A percentile compares a stretch with the other conserved stretches of the same genome.
phyloP scores from a whole-genome alignment of 169 alveolate species.

The Cryptosporidium sp. region DNA sequence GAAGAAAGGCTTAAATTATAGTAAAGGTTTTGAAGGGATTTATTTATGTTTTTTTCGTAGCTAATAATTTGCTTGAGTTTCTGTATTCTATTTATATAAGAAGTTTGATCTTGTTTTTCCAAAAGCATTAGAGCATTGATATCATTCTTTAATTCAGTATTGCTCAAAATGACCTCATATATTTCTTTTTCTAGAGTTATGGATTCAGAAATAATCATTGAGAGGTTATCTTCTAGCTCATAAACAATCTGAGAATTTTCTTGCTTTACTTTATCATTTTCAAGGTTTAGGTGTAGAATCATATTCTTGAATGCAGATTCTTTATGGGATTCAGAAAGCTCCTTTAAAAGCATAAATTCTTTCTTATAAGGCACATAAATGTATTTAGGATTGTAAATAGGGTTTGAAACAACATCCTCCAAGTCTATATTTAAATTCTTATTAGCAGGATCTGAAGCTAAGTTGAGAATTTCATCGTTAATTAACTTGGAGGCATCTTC shows the following conservation, averaged over 20 bases:
- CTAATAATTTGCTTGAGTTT: slow-evolving; percentile 67
- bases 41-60: slow-evolving; percentile 76
- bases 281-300: slow-evolving; percentile 28
- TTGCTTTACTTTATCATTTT: slow-evolving; percentile 47
- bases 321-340: slow-evolving; percentile 58
- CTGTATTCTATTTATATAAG: slow-evolving; percentile 62
- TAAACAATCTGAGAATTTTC: slow-evolving; percentile 57
- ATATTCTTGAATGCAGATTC: slow-evolving; percentile 69
- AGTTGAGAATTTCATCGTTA: slow-evolving; percentile 5
- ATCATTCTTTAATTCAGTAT: slow-evolving; percentile 51
- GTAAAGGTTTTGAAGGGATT: slow-evolving; percentile 76
- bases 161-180: slow-evolving; percentile 25
- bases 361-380: slow-evolving; percentile 77
- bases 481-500: slow-evolving; percentile 13
- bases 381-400: slow-evolving; percentile 46
- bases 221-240: slow-evolving; percentile 66
- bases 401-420: not conserved
- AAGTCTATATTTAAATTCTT: not conserved
- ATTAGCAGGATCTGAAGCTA: not conserved
- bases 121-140: slow-evolving; percentile 60
- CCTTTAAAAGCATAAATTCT: slow-evolving; percentile 35
- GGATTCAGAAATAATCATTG: slow-evolving; percentile 9
- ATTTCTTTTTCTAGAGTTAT: slow-evolving; percentile 58
- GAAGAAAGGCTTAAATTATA: slow-evolving; percentile 3
- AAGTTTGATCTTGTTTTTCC: slow-evolving; percentile 59